A percentile compares a stretch with the other conserved stretches of the same genome.
phyloP scores from a whole-genome alignment of 441 rosid genomes.

The Euphorbia schlechtendalii region DNA sequence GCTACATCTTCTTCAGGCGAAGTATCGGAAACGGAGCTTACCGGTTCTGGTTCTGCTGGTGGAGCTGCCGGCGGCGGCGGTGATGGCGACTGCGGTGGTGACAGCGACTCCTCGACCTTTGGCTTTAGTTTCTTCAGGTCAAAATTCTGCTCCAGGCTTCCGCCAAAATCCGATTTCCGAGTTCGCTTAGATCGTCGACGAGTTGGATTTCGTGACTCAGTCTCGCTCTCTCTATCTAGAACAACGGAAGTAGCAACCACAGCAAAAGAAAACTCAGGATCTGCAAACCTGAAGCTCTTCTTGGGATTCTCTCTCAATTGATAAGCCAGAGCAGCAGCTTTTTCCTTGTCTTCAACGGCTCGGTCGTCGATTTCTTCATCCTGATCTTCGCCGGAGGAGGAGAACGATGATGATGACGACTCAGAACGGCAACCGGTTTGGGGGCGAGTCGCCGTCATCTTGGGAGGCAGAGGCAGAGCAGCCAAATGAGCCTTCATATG shows the following conservation, averaged over 20 bases:
- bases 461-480: conserved; percentile 22
- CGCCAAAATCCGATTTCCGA: conserved; percentile 25
- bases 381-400: conserved; percentile 41
- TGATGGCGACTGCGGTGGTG: neutral
- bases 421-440: conserved; percentile 27
- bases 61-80: conserved; percentile 7
- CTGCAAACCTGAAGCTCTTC: conserved; percentile 58
- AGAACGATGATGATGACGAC: conserved; percentile 43
- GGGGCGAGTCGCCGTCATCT: conserved; percentile 14
- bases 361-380: conserved; percentile 18
- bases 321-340: conserved; percentile 31
- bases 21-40: conserved; percentile 60
- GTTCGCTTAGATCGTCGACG: no score
- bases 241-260: conserved; percentile 34
- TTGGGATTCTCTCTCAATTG: conserved; percentile 73
- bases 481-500: conserved; percentile 93
- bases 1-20: conserved; percentile 78
- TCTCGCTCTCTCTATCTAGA: conserved; percentile 66
- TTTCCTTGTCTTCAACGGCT: conserved; percentile 31
- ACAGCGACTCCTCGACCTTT: conserved; percentile 29
- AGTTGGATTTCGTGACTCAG: conserved; percentile 41
- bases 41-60: conserved; percentile 45
- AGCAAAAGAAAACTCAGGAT: conserved; percentile 62
- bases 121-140: conserved; percentile 29
- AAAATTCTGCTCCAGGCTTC: conserved; percentile 19